Percentiles rank a stretch among this genome's conserved stretches.
Evolutionary conservation across 306 rosid genomes (phyloP).

Genomic region (Albizia julibrissin): DNA sequence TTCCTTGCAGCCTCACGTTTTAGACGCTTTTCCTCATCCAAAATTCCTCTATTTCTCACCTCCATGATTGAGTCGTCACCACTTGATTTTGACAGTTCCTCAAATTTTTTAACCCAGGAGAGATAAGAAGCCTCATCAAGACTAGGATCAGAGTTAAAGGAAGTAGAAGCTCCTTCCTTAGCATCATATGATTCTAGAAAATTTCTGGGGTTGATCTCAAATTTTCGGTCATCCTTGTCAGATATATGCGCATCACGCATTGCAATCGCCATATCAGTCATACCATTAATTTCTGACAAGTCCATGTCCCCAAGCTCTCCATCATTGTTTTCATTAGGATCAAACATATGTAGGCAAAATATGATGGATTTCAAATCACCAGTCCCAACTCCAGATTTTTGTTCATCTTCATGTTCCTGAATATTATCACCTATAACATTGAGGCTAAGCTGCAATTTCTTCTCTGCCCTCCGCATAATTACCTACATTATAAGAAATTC

Average conservation of each 20-base stretch:
- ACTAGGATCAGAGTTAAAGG: slow-evolving; percentile 48
- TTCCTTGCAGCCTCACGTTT: slow-evolving; percentile 75
- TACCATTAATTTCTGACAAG: slow-evolving; percentile 56
- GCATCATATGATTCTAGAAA: slow-evolving; percentile 42
- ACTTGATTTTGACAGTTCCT: slow-evolving; percentile 63
- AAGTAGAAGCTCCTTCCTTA: slow-evolving; percentile 42
- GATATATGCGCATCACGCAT: slow-evolving; percentile 47
- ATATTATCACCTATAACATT: slow-evolving; percentile 71
- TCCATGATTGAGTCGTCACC: slow-evolving; percentile 46
- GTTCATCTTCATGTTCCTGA: slow-evolving; percentile 51
- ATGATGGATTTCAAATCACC: slow-evolving; percentile 80
- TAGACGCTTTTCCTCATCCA: slow-evolving; percentile 49
- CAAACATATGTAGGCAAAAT: slow-evolving; percentile 70
- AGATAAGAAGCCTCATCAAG: slow-evolving; percentile 81
- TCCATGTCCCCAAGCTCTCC: slow-evolving; percentile 44
- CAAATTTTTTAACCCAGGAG: slow-evolving; percentile 85
- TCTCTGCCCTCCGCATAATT: slow-evolving; percentile 90
- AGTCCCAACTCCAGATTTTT: slow-evolving; percentile 51
- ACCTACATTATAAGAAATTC: slow-evolving; percentile 51
- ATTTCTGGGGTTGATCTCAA: slow-evolving; percentile 63
- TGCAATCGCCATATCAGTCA: slow-evolving; percentile 75
- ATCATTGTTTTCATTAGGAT: slow-evolving; percentile 52
- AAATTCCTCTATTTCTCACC: slow-evolving; percentile 46
- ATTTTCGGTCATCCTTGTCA: slow-evolving; percentile 61
- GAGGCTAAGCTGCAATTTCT: slow-evolving; percentile 80